These are phyloP conservation scores for Hansenula lynferdii DNA, from an alignment of 1,139 yeast genomes.

Conservation along the genomic window DNA sequence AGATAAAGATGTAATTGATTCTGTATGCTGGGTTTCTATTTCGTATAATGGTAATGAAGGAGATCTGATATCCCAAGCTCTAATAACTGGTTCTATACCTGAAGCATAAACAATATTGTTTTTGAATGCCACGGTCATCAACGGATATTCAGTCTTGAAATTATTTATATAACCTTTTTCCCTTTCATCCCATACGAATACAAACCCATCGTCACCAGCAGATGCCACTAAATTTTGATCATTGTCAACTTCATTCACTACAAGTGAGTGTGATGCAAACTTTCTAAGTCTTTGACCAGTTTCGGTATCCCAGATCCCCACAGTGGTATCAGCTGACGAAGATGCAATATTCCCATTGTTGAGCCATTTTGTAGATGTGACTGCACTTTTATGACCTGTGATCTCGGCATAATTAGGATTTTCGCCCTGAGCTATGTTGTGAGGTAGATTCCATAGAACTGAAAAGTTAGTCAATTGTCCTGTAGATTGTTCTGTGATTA, in stretches of 20 bases:
- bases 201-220: constrained; percentile 64
- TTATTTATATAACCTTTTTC: constrained; percentile 37
- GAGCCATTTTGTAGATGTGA: constrained; percentile 47
- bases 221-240: constrained; percentile 37
- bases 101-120: constrained; percentile 40
- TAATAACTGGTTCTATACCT: constrained; percentile 64
- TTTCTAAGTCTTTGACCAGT: constrained; percentile 53
- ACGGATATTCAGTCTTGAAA: constrained; percentile 48
- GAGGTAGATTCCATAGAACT: constrained; percentile 20
- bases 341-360: constrained; percentile 34
- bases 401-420: constrained; percentile 34
- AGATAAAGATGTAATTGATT: constrained; percentile 48
- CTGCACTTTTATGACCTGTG: constrained; percentile 46
- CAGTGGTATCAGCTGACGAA: constrained; percentile 47
- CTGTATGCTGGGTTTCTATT: constrained; percentile 39
- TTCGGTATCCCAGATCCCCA: constrained; percentile 33
- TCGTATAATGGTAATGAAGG: constrained; percentile 40
- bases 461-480: background rate
- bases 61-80: constrained; percentile 50
- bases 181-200: constrained; percentile 61
- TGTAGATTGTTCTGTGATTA: background rate
- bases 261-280: constrained; percentile 45
- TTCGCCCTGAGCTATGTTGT: constrained; percentile 11
- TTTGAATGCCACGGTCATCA: constrained; percentile 46
- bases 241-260: constrained; percentile 49